phyloP scores from a whole-genome alignment of 441 rosid genomes.

The Adansonia madagascariensis region DNA sequence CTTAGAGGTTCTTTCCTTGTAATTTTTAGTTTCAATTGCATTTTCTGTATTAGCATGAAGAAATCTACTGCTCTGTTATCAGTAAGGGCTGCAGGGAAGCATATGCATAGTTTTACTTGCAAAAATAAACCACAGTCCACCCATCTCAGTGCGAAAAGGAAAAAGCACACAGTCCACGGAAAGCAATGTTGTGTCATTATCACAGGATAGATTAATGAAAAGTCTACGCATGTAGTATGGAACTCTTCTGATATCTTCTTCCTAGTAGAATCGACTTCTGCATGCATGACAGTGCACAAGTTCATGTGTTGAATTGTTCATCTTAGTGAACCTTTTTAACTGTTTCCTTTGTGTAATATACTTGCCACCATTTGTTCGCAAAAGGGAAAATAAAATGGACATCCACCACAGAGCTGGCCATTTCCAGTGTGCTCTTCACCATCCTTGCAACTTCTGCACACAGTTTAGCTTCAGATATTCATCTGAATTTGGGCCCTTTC shows the following conservation, averaged over 20 bases:
- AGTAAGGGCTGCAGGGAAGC: background rate
- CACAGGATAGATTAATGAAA: background rate
- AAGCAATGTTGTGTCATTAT: background rate
- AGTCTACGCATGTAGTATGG: background rate
- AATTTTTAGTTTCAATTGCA: background rate
- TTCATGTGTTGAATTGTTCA: background rate
- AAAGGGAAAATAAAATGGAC: background rate
- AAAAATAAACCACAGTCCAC: background rate
- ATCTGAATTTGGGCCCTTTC: background rate
- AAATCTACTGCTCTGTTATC: background rate
- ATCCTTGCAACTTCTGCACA: too few relatives aligned
- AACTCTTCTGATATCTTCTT: background rate
- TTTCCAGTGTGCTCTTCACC: too few relatives aligned
- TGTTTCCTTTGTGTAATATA: background rate
- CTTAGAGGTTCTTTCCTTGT: constrained; percentile 61
- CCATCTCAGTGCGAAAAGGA: too few relatives aligned
- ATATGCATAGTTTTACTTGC: background rate
- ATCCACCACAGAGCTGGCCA: background rate
- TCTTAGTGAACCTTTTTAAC: background rate
- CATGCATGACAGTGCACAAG: background rate
- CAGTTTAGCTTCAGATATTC: background rate
- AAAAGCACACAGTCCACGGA: background rate
- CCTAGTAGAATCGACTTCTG: background rate
- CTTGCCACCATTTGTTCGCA: background rate
- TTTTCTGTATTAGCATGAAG: background rate